Conservation (phyloP, 768 basidiomycete species). For the Rhodosporidiobolus sp. region DNA sequence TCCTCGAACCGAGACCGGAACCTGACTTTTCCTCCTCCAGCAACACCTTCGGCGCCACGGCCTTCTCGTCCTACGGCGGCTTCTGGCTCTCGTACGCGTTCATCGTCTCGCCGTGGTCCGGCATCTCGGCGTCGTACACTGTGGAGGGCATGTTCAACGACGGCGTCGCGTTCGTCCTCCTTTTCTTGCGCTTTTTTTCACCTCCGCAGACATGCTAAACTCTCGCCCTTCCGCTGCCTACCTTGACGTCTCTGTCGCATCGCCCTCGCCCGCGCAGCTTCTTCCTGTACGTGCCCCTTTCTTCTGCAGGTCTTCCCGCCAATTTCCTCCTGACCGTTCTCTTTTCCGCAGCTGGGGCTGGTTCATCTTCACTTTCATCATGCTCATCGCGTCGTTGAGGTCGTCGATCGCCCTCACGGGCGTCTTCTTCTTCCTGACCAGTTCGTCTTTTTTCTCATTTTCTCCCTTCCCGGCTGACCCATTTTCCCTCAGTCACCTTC, state of each 20-base stretch:
- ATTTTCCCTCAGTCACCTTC: constrained; percentile 42
- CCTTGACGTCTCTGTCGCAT: too few species aligned
- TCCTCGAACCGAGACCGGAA: too few species aligned
- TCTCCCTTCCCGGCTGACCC: too few species aligned
- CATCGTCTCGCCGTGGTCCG: constrained; percentile 68
- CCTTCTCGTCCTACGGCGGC: constrained; percentile 75
- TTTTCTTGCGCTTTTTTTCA: neutral
- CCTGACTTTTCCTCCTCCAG: constrained; percentile 30
- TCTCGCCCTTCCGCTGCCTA: too few species aligned
- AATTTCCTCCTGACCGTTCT: too few species aligned
- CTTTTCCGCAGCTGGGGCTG: too few species aligned
- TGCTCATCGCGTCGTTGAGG: constrained; percentile 46
- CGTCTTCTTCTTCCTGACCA: constrained; percentile 51
- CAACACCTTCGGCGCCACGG: constrained; percentile 52
- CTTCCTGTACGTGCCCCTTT: too few species aligned
- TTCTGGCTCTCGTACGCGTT: constrained; percentile 71
- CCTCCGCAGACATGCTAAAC: too few species aligned
- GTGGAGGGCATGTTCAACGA: constrained; percentile 52
- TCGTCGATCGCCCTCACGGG: constrained; percentile 50
- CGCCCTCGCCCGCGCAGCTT: neutral
- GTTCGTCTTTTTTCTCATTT: neutral
- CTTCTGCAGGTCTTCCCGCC: too few species aligned
- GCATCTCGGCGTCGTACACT: constrained; percentile 59
- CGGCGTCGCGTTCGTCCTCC: constrained; percentile 64
- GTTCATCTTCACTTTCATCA: constrained; percentile 38